Evolutionary conservation across 208 protist species (phyloP).

Genomic region (Wallacemonas sp.): DNA sequence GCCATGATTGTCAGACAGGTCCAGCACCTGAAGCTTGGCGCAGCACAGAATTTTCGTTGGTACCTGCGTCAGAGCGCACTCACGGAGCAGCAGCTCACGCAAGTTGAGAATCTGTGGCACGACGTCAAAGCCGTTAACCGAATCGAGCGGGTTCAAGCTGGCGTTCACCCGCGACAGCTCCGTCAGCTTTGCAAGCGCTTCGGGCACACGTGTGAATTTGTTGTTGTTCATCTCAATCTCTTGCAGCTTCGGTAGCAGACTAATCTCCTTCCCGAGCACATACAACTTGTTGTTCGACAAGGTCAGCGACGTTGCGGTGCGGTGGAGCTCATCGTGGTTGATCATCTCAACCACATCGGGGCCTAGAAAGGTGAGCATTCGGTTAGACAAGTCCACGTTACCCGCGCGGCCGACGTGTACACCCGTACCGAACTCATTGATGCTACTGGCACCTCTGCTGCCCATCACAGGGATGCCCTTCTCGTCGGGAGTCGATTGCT

Average conservation of each 20-base stretch:
- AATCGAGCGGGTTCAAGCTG: slow-evolving; percentile 70
- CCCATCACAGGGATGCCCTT: background rate
- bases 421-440: slow-evolving; percentile 63
- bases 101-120: slow-evolving; percentile 49
- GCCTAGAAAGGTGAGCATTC: slow-evolving; percentile 63
- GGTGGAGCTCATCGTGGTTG: slow-evolving; percentile 60
- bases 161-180: slow-evolving; percentile 60
- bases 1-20: slow-evolving; percentile 71
- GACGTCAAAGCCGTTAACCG: slow-evolving; percentile 44
- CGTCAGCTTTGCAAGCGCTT: slow-evolving; percentile 51
- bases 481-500: slow-evolving; percentile 10
- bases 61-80: slow-evolving; percentile 52
- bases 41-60: slow-evolving; percentile 51
- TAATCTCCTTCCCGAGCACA: slow-evolving; percentile 74
- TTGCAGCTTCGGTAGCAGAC: slow-evolving; percentile 62
- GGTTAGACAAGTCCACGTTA: slow-evolving; percentile 75
- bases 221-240: slow-evolving; percentile 81
- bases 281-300: slow-evolving; percentile 82
- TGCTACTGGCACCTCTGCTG: background rate
- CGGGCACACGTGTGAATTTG: slow-evolving; percentile 67
- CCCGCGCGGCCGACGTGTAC: slow-evolving; percentile 81
- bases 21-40: slow-evolving; percentile 55
- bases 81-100: slow-evolving; percentile 45
- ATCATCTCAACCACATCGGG: slow-evolving; percentile 67
- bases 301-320: slow-evolving; percentile 64